Conservation (phyloP, 768 basidiomycete genomes). For the Atractiella rhizophila region DNA sequence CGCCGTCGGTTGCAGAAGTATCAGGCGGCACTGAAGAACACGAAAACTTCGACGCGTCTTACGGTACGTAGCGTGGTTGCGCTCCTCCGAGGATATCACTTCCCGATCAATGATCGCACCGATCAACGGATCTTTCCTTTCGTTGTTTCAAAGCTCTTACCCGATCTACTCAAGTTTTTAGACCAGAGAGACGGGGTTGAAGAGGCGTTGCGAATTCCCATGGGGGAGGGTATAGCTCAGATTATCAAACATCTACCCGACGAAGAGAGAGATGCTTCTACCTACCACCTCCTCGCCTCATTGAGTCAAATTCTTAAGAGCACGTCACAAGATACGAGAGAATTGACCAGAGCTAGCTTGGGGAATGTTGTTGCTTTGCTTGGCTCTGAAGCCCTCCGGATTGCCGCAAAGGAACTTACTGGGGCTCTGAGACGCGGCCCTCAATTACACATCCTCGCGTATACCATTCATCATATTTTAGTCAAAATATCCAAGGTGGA, state of each 20-base stretch:
- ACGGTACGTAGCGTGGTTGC: constrained; percentile 64
- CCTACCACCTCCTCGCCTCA: constrained; percentile 50
- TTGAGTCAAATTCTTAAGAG: constrained; percentile 78
- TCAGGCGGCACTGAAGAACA: too few relatives aligned
- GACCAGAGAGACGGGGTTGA: constrained; percentile 63
- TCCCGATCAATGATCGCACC: constrained; percentile 39
- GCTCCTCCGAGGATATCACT: constrained; percentile 72
- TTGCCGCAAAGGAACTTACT: constrained; percentile 54
- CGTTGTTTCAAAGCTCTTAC: constrained; percentile 50
- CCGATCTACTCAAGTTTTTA: constrained; percentile 49
- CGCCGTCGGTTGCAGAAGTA: constrained; percentile 55
- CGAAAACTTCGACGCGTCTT: constrained; percentile 50
- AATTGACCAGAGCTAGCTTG: constrained; percentile 56
- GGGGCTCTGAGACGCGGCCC: constrained; percentile 67
- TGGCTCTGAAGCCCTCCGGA: constrained; percentile 46
- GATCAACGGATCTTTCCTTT: constrained; percentile 44
- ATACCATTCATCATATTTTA: constrained; percentile 53
- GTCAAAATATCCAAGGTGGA: constrained; percentile 43
- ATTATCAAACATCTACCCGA: constrained; percentile 58
- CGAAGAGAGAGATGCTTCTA: constrained; percentile 36
- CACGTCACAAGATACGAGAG: constrained; percentile 73
- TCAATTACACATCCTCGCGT: constrained; percentile 76
- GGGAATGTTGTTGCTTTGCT: constrained; percentile 49
- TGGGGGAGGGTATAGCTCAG: constrained; percentile 61
- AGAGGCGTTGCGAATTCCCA: constrained; percentile 61